These are phyloP conservation scores for Pigoraptor vietnamica DNA, from an alignment of 78 protist genomes.

Conservation along the genomic window DNA sequence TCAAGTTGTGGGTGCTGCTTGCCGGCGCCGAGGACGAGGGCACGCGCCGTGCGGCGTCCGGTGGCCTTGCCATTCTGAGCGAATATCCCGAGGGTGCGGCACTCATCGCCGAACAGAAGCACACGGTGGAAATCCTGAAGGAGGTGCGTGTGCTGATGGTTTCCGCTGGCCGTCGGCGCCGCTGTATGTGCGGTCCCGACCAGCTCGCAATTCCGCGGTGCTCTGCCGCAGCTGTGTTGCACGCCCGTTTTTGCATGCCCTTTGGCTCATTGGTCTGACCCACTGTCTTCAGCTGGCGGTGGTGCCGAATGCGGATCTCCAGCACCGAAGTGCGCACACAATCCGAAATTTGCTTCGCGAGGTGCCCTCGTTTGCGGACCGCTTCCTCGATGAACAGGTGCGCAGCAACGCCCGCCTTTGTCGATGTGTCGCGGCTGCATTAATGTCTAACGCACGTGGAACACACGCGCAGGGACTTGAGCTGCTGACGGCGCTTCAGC, in stretches of 20 bases:
- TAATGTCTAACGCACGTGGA: background rate
- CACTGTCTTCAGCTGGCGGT: background rate
- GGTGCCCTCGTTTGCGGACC: background rate
- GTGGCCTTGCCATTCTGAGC: constrained; percentile 4
- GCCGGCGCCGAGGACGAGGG: constrained; percentile 1
- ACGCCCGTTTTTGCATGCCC: no score
- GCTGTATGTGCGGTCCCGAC: background rate
- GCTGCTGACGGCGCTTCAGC: background rate
- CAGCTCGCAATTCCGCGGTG: no score
- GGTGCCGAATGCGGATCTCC: background rate
- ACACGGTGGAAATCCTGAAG: background rate
- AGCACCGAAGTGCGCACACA: background rate
- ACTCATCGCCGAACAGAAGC: background rate
- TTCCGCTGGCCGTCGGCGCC: background rate
- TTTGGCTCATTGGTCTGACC: no score
- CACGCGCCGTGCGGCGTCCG: background rate
- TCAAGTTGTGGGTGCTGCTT: background rate
- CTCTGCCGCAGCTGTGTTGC: no score
- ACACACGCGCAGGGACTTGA: background rate
- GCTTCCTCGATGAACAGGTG: background rate
- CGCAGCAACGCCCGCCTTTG: background rate
- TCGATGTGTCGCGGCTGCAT: background rate
- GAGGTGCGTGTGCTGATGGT: background rate
- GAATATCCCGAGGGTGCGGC: background rate
- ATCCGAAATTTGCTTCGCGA: background rate